Percentiles rank a stretch among this genome's conserved stretches.
Evolutionary conservation across 148 eudicot species (phyloP).

Genomic region (Fallopia convolvulus): DNA sequence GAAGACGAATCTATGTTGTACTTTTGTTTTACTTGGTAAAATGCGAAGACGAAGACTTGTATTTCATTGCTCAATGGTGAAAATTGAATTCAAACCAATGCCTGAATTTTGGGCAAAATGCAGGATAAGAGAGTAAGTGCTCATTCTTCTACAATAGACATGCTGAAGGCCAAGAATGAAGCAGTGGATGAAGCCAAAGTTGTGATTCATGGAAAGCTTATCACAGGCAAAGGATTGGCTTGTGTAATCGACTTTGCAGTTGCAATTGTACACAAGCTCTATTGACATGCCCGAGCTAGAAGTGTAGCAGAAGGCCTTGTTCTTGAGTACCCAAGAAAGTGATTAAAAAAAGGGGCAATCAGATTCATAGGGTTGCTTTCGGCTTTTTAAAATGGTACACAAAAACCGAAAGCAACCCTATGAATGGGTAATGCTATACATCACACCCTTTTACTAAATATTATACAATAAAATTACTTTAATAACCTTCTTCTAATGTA

Average conservation of each 20-base stretch:
- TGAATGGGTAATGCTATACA: too few relatives aligned
- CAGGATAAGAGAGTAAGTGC: constrained; percentile 63
- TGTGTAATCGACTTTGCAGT: constrained; percentile 58
- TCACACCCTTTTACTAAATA: too few relatives aligned
- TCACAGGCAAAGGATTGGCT: constrained; percentile 71
- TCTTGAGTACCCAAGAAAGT: constrained; percentile 54
- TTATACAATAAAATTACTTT: too few relatives aligned
- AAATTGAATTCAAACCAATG: neutral
- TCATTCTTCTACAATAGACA: constrained; percentile 36
- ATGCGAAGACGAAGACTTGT: too few relatives aligned
- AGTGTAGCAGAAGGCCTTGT: constrained; percentile 95
- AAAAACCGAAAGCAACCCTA: neutral
- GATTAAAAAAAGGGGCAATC: neutral
- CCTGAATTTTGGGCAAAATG: constrained; percentile 4
- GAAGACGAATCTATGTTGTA: too few relatives aligned
- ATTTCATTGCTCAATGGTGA: neutral
- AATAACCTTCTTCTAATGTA: too few relatives aligned
- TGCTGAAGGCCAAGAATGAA: constrained; percentile 18
- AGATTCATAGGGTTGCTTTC: neutral
- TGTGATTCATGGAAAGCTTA: constrained; percentile 79
- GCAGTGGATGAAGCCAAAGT: constrained; percentile 43
- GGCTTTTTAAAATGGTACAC: neutral
- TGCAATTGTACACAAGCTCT: constrained; percentile 77
- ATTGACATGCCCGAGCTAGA: constrained; percentile 80
- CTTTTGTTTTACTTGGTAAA: too few relatives aligned